Evolutionary conservation across 2,329 filamentous ascomycete species (phyloP), one percentile per base, ranked within the genome.

Genomic region (Thielaviopsis populi): DNA sequence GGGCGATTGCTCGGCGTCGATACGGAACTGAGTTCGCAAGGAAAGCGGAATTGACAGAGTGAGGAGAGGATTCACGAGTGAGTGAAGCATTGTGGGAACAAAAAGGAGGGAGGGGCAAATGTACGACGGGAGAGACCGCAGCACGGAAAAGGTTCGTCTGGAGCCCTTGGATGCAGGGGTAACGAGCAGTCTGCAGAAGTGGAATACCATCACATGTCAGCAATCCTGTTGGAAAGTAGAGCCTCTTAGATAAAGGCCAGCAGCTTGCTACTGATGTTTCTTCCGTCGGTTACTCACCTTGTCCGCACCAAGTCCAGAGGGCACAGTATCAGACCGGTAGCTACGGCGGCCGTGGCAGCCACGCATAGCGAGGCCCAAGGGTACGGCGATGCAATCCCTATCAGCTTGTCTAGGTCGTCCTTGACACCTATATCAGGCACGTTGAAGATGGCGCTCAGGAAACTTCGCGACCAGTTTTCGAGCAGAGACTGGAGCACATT

Each of bases 241-340:
- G 11, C 53, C 10, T 17, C 15, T 56, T 10, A 8, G 30, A 37
- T 56, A 15, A 30, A 33, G 30, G 50, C 50, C 3, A 27, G n/a
- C 33, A 37, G 4, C 33, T 37, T 56, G 24, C 27, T 37, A n/a
- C 42, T 8, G n/a, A 6, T 56, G 30, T n/a, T 15, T 33, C 30
- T 10, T 27, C 19, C 2, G 27, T 27, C 6, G 13, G 33, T 33
- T 13, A 82, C 82, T 60, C 74, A 80, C 79, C 78, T 76, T 61
- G 92, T 97, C 69, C 94, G 86, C 54, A 96, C 85, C 40, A 96
- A 83, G 72, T 99, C 94, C 56, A 99, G 79, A 0, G 94, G 94
- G 1, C 91, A 84, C 15, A 99, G 83, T 27, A 91, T 78, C 10
- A 96, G 77, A 3, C 90, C 89, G 0, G 92, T 90, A 5, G 86